Base-by-base conservation (phyloP, 2,329 filamentous ascomycete genomes). In the Alternaria ventricosa region DNA sequence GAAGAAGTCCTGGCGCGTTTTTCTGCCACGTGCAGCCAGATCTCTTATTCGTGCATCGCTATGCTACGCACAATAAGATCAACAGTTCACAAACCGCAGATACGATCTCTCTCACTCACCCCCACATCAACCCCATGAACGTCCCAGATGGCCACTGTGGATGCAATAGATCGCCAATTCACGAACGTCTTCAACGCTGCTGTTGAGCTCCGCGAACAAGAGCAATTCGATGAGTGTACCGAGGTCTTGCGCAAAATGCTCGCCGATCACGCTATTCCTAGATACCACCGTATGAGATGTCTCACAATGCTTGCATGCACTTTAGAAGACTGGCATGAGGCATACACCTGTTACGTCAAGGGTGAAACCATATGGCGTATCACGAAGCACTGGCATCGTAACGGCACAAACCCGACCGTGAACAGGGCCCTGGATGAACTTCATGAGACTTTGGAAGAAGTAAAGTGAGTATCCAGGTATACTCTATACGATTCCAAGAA, bases 401-500 rank as follows among this genome's bases (percentile, higher is more conserved):
- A 30, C 28, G 6, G 5, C 5, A 12, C 11, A 30, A 30, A 30
- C 11, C 28, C 28, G 28, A 6, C 12, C 3, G 2, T 30, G 12
- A 30, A 33, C 5, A 7, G 2, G 3, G 0, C 33, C 8, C 36
- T 41, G 36, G 36, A 41, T 41, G n/a, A 41, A 0, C 36, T 41
- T 41, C 36, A 3, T 2, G n/a, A 41, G 36, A 0, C 0, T 3
- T 41, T 41, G 5, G 36, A 41, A 41, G 36, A 41, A 1, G 4
- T n/a, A 41, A 41, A 2, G 15, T 41, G 2, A 6, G 27, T 28
- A 28, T 8, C 4, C 25, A 25, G 25, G 30, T 36, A 1, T 2
- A 3, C 15, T 41, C 33, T 41, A 41, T 0, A 41, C 2, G 2
- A 1, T n/a, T n/a, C 1, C 4, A 5, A 10, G 7, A 5, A 1